Conservation (phyloP, 176 grass and related monocot genomes). For the Rhynchospora pubera region DNA sequence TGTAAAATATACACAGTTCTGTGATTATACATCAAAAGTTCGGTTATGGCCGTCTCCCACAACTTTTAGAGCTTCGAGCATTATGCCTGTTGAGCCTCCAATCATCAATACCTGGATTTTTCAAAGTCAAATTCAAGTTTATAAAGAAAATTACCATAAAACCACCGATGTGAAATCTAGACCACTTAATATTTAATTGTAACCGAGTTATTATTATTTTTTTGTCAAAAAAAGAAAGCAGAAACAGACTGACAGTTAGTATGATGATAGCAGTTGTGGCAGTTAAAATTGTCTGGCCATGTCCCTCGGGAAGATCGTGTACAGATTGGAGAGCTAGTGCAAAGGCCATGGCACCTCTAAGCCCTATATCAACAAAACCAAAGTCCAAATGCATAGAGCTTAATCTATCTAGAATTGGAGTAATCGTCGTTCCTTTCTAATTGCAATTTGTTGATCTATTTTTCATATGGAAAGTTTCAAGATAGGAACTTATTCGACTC, state of each 20-base stretch:
- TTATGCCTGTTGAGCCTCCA: slow-evolving; percentile 76
- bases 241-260: slow-evolving; percentile 46
- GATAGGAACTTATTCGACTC: too few species aligned
- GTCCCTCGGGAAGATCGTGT: slow-evolving; percentile 85
- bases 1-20: background rate
- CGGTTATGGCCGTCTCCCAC: slow-evolving; percentile 49
- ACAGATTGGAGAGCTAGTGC: slow-evolving; percentile 86
- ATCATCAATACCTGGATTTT: slow-evolving; percentile 62
- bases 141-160: background rate
- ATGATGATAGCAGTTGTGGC: slow-evolving; percentile 87
- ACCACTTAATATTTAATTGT: background rate
- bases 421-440: background rate
- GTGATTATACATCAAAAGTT: slow-evolving; percentile 43
- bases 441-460: background rate
- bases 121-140: background rate
- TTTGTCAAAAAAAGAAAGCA: background rate
- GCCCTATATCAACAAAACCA: slow-evolving; percentile 39
- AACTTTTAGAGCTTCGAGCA: slow-evolving; percentile 86
- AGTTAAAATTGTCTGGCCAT: slow-evolving; percentile 78
- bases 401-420: background rate
- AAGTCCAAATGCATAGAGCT: background rate
- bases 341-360: slow-evolving; percentile 96
- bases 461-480: background rate
- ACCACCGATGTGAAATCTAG: background rate
- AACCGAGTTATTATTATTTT: too few species aligned